Percentiles rank a stretch among this genome's conserved stretches.
Conservation (phyloP, 1,284 basidiomycete genomes). For the Tylopilus sp. region DNA sequence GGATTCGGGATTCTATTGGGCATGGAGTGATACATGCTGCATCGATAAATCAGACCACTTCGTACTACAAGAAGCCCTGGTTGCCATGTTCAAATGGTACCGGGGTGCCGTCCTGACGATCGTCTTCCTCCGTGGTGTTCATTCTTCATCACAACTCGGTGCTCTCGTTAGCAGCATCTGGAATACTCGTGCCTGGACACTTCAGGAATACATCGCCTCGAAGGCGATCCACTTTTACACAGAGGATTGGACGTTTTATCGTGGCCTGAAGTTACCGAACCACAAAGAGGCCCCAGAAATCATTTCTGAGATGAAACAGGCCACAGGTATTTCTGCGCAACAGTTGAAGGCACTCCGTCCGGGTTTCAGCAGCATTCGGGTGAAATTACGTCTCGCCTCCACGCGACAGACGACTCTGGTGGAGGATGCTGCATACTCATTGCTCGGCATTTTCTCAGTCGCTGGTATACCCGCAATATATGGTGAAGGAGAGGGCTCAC, state of each 20-base stretch:
- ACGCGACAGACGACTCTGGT: neutral
- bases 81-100: constrained; percentile 16
- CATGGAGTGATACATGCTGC: constrained; percentile 11
- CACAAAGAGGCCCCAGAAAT: constrained; percentile 1
- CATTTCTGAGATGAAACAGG: neutral
- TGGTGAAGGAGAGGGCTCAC: neutral
- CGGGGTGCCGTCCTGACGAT: neutral
- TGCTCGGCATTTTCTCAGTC: too few species aligned
- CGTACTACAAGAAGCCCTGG: constrained; percentile 11
- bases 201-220: constrained; percentile 14
- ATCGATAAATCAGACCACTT: constrained; percentile 8
- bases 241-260: too few species aligned
- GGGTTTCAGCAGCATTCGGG: neutral
- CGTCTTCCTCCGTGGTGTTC: constrained; percentile 5
- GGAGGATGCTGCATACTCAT: neutral
- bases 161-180: constrained; percentile 1
- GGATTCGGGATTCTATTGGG: constrained; percentile 1
- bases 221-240: neutral
- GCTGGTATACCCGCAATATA: neutral
- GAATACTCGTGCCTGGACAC: constrained; percentile 15
- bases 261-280: neutral
- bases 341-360: neutral
- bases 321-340: neutral
- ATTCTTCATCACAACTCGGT: neutral
- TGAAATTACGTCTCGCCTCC: too few species aligned